Percentiles rank a stretch among this genome's conserved stretches.
phyloP scores from a whole-genome alignment of 495 filamentous ascomycete species.

The Penicillium pulvis region DNA sequence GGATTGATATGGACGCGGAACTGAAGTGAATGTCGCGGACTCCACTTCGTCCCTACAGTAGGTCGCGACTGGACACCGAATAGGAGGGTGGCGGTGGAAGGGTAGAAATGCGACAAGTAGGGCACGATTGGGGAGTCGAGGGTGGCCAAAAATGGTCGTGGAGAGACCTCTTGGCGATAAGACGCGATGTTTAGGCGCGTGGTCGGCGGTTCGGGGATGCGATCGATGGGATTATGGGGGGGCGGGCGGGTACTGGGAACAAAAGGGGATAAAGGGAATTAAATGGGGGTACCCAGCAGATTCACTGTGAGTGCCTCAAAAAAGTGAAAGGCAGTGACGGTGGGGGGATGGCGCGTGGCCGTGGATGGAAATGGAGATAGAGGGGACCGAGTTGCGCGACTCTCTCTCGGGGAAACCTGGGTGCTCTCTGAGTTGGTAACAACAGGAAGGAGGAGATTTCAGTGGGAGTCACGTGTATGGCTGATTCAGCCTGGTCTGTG shows the following conservation, averaged over 20 bases:
- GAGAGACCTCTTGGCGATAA: conserved; percentile 35
- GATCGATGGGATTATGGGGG: conserved; percentile 26
- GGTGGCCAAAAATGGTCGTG: conserved; percentile 31
- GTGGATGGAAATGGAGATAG: conserved; percentile 51
- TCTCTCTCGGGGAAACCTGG: conserved; percentile 46
- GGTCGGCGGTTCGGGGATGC: conserved; percentile 34
- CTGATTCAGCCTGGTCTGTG: conserved; percentile 13
- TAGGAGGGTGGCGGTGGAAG: conserved; percentile 6
- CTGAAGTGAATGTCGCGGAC: conserved; percentile 14
- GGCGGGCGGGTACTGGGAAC: conserved; percentile 27
- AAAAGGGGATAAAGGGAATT: conserved; percentile 31
- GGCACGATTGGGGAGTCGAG: conserved; percentile 21
- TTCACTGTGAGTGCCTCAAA: conserved; percentile 11
- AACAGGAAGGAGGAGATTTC: conserved; percentile 46
- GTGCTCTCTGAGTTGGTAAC: conserved; percentile 44
- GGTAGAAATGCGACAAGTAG: conserved; percentile 14
- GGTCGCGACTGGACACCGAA: conserved; percentile 27
- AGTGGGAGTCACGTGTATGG: conserved; percentile 20
- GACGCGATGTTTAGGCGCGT: conserved; percentile 40
- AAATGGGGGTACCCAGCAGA: conserved; percentile 21
- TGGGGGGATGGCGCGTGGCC: conserved; percentile 38
- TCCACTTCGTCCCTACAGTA: conserved; percentile 26
- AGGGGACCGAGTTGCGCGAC: conserved; percentile 49
- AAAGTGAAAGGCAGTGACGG: conserved; percentile 20
- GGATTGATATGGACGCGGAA: conserved; percentile 9